These are phyloP conservation scores for Boletus semigastroideus DNA, from an alignment of 1,284 basidiomycete genomes.

Conservation along the genomic window DNA sequence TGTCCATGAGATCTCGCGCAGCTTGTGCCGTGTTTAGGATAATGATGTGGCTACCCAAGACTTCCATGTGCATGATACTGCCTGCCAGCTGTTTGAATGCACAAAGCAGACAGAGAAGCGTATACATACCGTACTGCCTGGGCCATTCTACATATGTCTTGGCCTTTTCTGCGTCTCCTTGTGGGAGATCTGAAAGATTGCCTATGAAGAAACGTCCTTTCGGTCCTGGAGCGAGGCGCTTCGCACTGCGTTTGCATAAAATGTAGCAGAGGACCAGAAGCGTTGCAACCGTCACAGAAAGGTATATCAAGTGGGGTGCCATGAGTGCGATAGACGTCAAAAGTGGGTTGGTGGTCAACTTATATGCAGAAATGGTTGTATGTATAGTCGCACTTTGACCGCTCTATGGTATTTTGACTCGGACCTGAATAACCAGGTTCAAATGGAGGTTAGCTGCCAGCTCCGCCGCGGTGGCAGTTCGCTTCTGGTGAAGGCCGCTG, in stretches of 20 bases:
- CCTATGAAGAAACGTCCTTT: conserved; percentile 11
- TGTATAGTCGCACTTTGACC: too few relatives aligned
- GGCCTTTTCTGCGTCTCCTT: neutral
- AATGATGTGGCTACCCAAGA: conserved; percentile 3
- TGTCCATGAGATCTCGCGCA: conserved; percentile 14
- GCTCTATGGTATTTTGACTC: too few relatives aligned
- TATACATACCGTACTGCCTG: conserved; percentile 7
- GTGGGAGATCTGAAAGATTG: conserved; percentile 2
- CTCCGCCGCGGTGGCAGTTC: too few relatives aligned
- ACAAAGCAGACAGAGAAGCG: neutral
- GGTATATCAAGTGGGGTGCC: neutral
- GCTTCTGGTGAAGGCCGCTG: too few relatives aligned
- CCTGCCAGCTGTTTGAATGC: neutral
- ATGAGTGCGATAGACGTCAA: too few relatives aligned
- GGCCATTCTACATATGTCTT: conserved; percentile 5
- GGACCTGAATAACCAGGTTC: too few relatives aligned
- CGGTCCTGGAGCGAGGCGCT: conserved; percentile 10
- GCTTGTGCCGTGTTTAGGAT: conserved; percentile 12
- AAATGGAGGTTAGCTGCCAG: too few relatives aligned
- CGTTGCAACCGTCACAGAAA: neutral
- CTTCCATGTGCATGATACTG: conserved; percentile 5
- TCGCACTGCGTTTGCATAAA: neutral
- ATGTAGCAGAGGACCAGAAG: conserved; percentile 3
- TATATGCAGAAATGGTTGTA: too few relatives aligned
- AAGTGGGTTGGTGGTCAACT: too few relatives aligned